A percentile compares a stretch with the other conserved stretches of the same genome.
These are phyloP conservation scores for Flueggea neowawraea DNA, from an alignment of 441 rosid genomes.

Conservation along the genomic window DNA sequence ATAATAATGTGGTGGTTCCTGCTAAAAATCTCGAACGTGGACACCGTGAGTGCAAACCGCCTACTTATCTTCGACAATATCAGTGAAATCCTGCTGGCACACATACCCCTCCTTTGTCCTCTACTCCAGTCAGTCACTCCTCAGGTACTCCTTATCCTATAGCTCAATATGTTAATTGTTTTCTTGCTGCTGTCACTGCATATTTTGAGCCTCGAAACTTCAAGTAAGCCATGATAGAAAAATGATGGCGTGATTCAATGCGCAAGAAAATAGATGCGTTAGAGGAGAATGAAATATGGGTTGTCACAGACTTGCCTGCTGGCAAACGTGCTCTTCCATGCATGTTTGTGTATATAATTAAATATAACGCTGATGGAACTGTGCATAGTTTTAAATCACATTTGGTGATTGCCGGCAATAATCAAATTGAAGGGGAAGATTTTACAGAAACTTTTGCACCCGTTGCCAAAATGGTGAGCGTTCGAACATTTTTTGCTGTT, in stretches of 20 bases:
- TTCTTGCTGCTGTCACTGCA: background rate
- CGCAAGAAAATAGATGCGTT: background rate
- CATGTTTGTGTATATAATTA: conserved; percentile 4
- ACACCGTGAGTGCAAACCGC: too few species aligned
- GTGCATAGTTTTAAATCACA: conserved; percentile 3
- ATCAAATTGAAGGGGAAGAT: background rate
- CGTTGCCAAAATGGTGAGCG: background rate
- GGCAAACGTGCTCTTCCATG: background rate
- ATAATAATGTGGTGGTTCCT: too few species aligned
- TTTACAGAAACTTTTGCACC: conserved; percentile 7
- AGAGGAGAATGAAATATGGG: background rate
- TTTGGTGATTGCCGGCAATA: conserved; percentile 1
- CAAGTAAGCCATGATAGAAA: background rate
- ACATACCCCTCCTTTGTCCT: background rate
- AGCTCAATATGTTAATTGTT: background rate
- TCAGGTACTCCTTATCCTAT: background rate
- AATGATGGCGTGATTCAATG: background rate
- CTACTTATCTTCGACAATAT: background rate
- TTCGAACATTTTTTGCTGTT: background rate
- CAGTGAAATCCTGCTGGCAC: background rate
- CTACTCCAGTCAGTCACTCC: background rate
- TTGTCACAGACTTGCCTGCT: background rate
- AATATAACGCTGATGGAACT: background rate
- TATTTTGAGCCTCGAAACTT: background rate
- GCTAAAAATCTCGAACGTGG: too few species aligned